phyloP scores from a whole-genome alignment of 352 stramenopile genomes.

The Phytophthora idaei region DNA sequence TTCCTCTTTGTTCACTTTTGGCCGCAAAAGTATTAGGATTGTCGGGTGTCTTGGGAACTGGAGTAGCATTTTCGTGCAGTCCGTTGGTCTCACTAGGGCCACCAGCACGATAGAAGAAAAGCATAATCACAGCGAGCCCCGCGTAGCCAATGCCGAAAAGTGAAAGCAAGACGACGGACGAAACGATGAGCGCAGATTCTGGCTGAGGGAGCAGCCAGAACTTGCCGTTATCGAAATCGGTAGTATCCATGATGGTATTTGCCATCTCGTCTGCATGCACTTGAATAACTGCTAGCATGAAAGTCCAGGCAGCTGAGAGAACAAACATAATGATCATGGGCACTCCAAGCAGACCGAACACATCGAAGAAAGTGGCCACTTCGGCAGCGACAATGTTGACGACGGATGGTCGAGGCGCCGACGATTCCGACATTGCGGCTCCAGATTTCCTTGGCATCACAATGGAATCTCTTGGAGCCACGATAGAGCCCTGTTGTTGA shows the following conservation, averaged over 20 bases:
- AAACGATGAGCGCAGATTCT: slow-evolving; percentile 20
- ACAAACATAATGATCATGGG: slow-evolving; percentile 46
- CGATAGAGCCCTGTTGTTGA: not conserved
- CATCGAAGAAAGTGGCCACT: slow-evolving; percentile 29
- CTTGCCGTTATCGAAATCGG: slow-evolving; percentile 44
- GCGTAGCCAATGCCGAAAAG: slow-evolving; percentile 42
- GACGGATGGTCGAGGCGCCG: slow-evolving; percentile 14
- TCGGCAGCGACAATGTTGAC: slow-evolving; percentile 16
- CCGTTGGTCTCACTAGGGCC: not conserved
- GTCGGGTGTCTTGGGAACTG: not conserved
- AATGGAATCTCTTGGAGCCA: too few species aligned
- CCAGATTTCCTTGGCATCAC: too few species aligned
- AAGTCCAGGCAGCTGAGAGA: slow-evolving; percentile 43
- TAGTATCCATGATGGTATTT: slow-evolving; percentile 49
- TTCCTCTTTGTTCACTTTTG: not conserved
- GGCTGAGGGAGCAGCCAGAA: slow-evolving; percentile 51
- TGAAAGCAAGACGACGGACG: slow-evolving; percentile 27
- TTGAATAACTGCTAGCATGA: slow-evolving; percentile 46
- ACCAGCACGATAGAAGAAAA: slow-evolving; percentile 31
- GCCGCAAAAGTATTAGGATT: not conserved
- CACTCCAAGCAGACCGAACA: slow-evolving; percentile 45
- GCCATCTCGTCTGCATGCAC: slow-evolving; percentile 33
- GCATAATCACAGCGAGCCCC: slow-evolving; percentile 37
- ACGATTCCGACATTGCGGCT: too few species aligned
- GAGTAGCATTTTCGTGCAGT: not conserved